phyloP scores from a whole-genome alignment of 371 early-diverging fungal species.

The Apophysomyces ossiformis region DNA sequence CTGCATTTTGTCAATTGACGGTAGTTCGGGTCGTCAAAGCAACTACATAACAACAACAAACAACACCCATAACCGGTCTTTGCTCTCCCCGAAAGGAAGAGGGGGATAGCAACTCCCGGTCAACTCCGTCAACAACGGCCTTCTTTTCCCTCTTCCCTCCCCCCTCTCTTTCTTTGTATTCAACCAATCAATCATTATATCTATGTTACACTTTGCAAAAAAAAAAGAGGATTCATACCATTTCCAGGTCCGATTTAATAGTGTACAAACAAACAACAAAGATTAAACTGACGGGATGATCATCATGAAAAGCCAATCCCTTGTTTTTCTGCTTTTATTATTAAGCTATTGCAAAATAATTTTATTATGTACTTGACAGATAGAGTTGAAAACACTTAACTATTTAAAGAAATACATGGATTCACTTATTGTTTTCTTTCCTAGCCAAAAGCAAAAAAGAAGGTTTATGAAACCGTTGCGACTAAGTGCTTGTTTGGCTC shows the following conservation, averaged over 20 bases:
- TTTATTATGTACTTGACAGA: not conserved
- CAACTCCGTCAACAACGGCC: slow-evolving; percentile 4
- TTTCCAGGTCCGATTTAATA: no score
- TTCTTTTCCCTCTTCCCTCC: not conserved
- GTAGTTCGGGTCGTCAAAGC: not conserved
- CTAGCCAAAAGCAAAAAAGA: not conserved
- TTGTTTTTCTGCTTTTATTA: no score
- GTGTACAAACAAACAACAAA: no score
- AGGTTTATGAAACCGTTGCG: not conserved
- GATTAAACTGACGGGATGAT: no score
- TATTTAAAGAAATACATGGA: not conserved
- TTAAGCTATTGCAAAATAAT: no score
- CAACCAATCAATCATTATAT: no score
- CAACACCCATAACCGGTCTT: slow-evolving; percentile 6
- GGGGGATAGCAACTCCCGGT: not conserved
- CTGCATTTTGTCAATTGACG: slow-evolving; percentile 8
- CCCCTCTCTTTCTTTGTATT: no score
- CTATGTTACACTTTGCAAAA: no score
- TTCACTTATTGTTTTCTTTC: not conserved
- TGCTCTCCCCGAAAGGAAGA: not conserved
- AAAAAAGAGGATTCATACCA: no score
- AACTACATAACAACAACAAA: not conserved
- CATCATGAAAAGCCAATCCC: no score
- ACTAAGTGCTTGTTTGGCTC: not conserved
- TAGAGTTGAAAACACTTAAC: not conserved